phyloP scores from a whole-genome alignment of 495 filamentous ascomycete genomes.

The Delitschia confertaspora region DNA sequence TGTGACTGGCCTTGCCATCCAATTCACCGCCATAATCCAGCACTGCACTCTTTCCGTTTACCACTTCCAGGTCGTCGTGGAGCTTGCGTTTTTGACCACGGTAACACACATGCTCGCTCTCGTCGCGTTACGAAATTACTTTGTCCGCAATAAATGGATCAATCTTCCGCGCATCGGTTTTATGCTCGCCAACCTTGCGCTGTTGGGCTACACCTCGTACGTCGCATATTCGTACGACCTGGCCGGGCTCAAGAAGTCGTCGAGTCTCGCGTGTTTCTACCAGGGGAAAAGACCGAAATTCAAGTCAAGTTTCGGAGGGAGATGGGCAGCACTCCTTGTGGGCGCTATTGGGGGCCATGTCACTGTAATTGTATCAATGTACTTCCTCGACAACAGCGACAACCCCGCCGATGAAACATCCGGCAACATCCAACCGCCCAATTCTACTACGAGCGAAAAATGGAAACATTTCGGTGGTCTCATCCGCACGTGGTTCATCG shows the following conservation, averaged over 20 bases:
- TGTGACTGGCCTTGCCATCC: conserved; percentile 21
- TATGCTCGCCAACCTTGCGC: conserved; percentile 19
- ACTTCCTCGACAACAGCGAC: no score
- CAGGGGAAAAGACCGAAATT: conserved; percentile 13
- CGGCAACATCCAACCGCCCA: not conserved
- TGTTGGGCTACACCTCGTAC: conserved; percentile 23
- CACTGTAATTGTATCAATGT: conserved; percentile 23
- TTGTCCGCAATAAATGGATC: conserved; percentile 21
- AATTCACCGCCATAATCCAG: conserved; percentile 23
- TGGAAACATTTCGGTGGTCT: conserved; percentile 5
- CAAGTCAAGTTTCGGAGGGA: conserved; percentile 16
- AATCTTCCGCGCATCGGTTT: conserved; percentile 20
- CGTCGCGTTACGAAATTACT: conserved; percentile 18
- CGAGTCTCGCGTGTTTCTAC: conserved; percentile 21
- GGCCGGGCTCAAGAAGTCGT: conserved; percentile 12
- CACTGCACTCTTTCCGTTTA: conserved; percentile 25
- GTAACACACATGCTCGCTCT: conserved; percentile 22
- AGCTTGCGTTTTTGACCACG: conserved; percentile 23
- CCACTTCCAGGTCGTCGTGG: conserved; percentile 23
- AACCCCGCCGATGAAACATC: not conserved
- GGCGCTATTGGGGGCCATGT: conserved; percentile 21
- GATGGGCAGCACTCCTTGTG: conserved; percentile 17
- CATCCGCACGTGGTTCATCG: conserved; percentile 21
- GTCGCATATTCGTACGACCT: conserved; percentile 23
- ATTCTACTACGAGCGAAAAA: not conserved